phyloP scores from a whole-genome alignment of 352 stramenopile species.

The Thalassiosira sp. region DNA sequence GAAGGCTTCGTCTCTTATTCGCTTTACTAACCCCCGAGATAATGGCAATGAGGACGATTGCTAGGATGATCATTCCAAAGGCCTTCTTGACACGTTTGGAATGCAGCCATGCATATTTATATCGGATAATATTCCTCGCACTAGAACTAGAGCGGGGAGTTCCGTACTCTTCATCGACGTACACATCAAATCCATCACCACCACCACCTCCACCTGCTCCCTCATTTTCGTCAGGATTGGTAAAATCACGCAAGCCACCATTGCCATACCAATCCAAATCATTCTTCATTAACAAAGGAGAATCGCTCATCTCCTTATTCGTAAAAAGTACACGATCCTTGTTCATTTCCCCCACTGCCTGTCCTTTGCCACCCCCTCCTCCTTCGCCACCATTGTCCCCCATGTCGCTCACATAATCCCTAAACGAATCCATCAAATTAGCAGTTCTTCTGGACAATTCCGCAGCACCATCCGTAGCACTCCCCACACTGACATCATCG shows the following conservation, averaged over 20 bases:
- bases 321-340: no score
- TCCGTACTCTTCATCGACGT: neutral
- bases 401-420: slow-evolving; percentile 4
- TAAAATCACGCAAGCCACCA: neutral
- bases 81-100: neutral
- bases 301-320: neutral
- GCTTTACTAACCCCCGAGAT: neutral
- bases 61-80: neutral
- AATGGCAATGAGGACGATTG: neutral
- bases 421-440: slow-evolving; percentile 3
- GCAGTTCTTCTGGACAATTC: neutral
- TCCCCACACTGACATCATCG: neutral
- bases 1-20: neutral
- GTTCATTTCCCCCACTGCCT: no score
- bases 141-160: neutral
- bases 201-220: no score
- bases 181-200: no score
- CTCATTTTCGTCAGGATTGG: neutral
- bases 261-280: slow-evolving; percentile 4
- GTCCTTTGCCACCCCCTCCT: neutral
- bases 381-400: neutral
- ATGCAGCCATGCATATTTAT: neutral
- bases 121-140: neutral
- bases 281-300: neutral
- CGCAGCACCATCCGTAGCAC: neutral